Evolutionary conservation across 805 yeast genomes (phyloP).

Genomic region (Wickerhamiella kazuoi): DNA sequence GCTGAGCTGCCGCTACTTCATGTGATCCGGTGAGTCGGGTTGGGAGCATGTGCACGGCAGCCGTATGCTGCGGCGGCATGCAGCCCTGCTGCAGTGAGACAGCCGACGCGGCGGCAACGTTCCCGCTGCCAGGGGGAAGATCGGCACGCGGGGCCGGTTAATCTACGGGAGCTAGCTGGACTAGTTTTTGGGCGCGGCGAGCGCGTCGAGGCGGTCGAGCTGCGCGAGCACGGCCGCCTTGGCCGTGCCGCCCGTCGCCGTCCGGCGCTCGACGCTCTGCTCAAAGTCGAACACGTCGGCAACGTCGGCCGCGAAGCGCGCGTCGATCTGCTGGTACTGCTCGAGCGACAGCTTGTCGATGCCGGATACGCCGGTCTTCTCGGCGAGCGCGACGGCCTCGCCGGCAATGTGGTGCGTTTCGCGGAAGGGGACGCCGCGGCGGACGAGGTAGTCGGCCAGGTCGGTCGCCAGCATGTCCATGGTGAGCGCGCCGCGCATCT

Average conservation of each 20-base stretch:
- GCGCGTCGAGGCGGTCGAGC: slow-evolving; percentile 22
- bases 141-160: too few relatives aligned
- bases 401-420: slow-evolving; percentile 98
- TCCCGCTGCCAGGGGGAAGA: too few relatives aligned
- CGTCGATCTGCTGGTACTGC: slow-evolving; percentile 66
- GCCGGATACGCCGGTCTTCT: slow-evolving; percentile 56
- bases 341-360: slow-evolving; percentile 67
- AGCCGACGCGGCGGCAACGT: too few relatives aligned
- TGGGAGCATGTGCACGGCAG: too few relatives aligned
- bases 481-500: slow-evolving; percentile 76
- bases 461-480: slow-evolving; percentile 99
- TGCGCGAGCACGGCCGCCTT: slow-evolving; percentile 74
- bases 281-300: slow-evolving; percentile 79
- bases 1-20: too few relatives aligned
- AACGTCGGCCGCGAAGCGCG: slow-evolving; percentile 67
- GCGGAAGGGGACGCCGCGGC: slow-evolving; percentile 97
- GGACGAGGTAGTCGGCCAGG: slow-evolving; percentile 89
- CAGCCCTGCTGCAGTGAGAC: too few relatives aligned
- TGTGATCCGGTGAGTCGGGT: too few relatives aligned
- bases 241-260: slow-evolving; percentile 95
- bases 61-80: too few relatives aligned
- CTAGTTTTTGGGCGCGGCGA: not conserved
- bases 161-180: too few relatives aligned
- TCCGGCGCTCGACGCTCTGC: slow-evolving; percentile 86
- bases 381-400: slow-evolving; percentile 86